These are phyloP conservation scores for Pascua guehoae DNA, from an alignment of 1,284 basidiomycete genomes.

Conservation along the genomic window DNA sequence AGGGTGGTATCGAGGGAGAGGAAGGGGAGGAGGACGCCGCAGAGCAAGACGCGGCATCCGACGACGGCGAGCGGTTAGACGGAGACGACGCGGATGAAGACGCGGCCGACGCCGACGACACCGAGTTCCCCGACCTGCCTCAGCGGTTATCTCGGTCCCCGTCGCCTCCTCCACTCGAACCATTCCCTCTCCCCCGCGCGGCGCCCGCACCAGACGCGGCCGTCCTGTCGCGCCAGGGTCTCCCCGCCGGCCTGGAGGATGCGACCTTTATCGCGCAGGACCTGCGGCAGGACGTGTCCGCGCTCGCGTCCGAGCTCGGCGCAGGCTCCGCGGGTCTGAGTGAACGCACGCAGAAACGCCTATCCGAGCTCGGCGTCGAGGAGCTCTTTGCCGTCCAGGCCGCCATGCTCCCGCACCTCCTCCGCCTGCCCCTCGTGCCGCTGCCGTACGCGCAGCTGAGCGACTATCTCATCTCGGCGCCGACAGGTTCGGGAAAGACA, in stretches of 20 bases:
- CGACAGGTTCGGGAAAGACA: constrained; percentile 96
- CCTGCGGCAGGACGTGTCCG: constrained; percentile 54
- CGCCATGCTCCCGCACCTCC: constrained; percentile 40
- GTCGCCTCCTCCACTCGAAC: constrained; percentile 41
- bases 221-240: constrained; percentile 67
- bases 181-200: constrained; percentile 66
- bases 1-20: constrained; percentile 9
- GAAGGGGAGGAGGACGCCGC: constrained; percentile 26
- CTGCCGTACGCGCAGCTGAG: constrained; percentile 68
- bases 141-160: constrained; percentile 12
- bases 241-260: constrained; percentile 67
- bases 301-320: constrained; percentile 47
- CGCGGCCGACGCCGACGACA: constrained; percentile 12
- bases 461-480: constrained; percentile 94
- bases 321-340: constrained; percentile 54
- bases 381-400: constrained; percentile 69
- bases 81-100: constrained; percentile 12
- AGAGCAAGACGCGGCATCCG: constrained; percentile 16
- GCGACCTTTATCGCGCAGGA: constrained; percentile 68
- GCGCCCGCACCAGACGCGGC: constrained; percentile 68
- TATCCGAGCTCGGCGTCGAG: constrained; percentile 70
- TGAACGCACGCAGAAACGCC: constrained; percentile 59
- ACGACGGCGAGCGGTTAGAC: neutral
- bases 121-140: constrained; percentile 19
- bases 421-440: constrained; percentile 51